phyloP scores from a whole-genome alignment of 176 grass and related monocot genomes.

The Tuctoria greenei region DNA sequence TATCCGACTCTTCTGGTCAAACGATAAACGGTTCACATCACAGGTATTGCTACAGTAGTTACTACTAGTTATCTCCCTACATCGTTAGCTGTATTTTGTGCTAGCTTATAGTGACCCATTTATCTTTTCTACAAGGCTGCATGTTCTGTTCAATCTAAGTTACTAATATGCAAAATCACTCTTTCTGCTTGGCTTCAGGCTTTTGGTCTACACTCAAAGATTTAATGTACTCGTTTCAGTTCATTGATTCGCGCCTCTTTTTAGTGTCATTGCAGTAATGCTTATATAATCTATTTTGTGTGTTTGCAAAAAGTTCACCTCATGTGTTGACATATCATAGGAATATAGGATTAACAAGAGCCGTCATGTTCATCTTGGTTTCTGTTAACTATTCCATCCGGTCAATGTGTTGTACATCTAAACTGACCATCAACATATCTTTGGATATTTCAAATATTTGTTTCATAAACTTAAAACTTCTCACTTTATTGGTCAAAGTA shows the following conservation, averaged over 20 bases:
- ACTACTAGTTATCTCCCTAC: slow-evolving; percentile 21
- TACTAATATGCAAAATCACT: not conserved
- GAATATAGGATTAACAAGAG: slow-evolving; percentile 9
- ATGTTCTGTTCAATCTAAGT: slow-evolving; percentile 1
- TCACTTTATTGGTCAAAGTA: not conserved
- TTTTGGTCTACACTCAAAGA: slow-evolving; percentile 13
- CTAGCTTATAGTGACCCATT: not conserved
- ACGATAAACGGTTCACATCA: slow-evolving; percentile 82
- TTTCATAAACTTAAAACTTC: not conserved
- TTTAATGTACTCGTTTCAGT: not conserved
- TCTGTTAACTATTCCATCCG: not conserved
- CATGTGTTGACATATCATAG: not conserved
- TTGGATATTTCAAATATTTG: not conserved
- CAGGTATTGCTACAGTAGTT: slow-evolving; percentile 52
- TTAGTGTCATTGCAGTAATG: slow-evolving; percentile 5
- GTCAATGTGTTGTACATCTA: not conserved
- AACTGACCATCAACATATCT: not conserved
- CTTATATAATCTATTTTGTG: not conserved
- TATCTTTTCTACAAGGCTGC: not conserved
- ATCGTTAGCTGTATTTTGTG: not conserved
- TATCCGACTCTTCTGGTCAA: slow-evolving; percentile 87
- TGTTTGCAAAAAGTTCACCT: not conserved
- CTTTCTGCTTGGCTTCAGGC: slow-evolving; percentile 22
- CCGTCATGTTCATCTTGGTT: not conserved
- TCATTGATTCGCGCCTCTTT: slow-evolving; percentile 19